A percentile compares a stretch with the other conserved stretches of the same genome.
These are phyloP conservation scores for Zasmidium cellare DNA, from an alignment of 2,329 filamentous ascomycete species.

Conservation along the genomic window DNA sequence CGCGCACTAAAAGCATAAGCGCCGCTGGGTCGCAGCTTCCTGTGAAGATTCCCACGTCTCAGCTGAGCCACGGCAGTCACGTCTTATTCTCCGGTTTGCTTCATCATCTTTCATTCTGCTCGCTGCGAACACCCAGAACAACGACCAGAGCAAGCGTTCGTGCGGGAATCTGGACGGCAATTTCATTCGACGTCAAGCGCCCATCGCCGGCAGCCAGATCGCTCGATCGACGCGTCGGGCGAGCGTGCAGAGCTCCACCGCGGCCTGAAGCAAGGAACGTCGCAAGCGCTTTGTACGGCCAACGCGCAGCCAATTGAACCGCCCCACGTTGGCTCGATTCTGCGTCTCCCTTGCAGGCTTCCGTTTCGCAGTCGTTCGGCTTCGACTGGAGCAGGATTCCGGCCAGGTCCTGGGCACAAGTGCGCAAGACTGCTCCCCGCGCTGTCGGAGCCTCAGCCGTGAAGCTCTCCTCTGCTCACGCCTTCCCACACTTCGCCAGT, in stretches of 20 bases:
- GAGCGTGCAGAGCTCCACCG: not conserved
- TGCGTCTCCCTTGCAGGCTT: slow-evolving; percentile 3
- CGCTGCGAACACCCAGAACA: not conserved
- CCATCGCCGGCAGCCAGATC: not conserved
- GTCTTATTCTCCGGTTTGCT: not conserved
- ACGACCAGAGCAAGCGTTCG: not conserved
- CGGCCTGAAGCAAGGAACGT: not conserved
- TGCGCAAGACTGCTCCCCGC: slow-evolving; percentile 1
- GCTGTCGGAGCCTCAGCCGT: slow-evolving; percentile 2
- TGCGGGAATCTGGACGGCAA: not conserved
- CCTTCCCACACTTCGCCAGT: slow-evolving; percentile 1
- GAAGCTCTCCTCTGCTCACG: not conserved
- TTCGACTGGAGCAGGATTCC: slow-evolving; percentile 3
- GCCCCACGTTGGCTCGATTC: not conserved
- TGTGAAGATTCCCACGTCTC: not conserved
- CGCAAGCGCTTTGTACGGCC: not conserved
- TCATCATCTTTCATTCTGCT: not conserved
- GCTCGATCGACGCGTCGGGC: slow-evolving; percentile 7
- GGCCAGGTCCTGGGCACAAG: not conserved
- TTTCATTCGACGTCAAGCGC: slow-evolving; percentile 2
- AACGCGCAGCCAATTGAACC: not conserved
- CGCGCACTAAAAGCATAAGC: too few relatives aligned
- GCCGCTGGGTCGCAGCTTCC: too few relatives aligned
- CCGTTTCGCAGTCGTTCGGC: not conserved
- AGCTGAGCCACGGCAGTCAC: not conserved